Conservation (phyloP, 1,284 basidiomycete species). For the Austropuccinia psidii region DNA sequence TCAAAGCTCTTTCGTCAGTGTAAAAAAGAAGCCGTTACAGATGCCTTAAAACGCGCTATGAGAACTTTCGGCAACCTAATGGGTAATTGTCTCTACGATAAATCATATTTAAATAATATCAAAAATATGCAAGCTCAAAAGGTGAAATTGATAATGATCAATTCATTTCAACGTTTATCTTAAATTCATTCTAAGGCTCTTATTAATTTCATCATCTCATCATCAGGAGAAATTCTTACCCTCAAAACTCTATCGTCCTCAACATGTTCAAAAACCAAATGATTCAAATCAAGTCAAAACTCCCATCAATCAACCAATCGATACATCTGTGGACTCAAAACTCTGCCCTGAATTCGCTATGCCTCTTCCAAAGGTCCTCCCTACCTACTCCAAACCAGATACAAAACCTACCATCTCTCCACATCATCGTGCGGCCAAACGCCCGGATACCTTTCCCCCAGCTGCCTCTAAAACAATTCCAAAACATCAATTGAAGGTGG, state of each 20-base stretch:
- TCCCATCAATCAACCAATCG: not conserved
- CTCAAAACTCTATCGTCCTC: constrained; percentile 24
- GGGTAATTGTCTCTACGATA: constrained; percentile 94
- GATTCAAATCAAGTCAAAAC: not conserved
- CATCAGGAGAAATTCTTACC: constrained; percentile 34
- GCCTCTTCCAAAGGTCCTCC: not conserved
- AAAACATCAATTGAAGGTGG: not conserved
- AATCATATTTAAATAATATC: constrained; percentile 72
- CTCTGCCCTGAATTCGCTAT: not conserved
- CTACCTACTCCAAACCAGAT: not conserved
- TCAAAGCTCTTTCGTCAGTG: constrained; percentile 56
- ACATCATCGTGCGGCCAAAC: not conserved
- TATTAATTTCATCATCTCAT: not conserved
- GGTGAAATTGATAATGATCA: constrained; percentile 44
- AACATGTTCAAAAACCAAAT: not conserved
- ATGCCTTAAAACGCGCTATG: constrained; percentile 80
- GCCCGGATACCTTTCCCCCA: not conserved
- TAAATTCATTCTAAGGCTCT: not conserved
- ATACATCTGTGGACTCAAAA: not conserved
- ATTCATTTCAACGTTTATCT: not conserved
- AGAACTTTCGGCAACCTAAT: constrained; percentile 88
- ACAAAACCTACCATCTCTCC: not conserved
- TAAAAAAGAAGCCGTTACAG: constrained; percentile 96
- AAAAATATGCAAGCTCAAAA: constrained; percentile 73
- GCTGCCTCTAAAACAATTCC: not conserved